These are phyloP conservation scores for Tolypocladium cylindrosporum DNA, from an alignment of 2,329 filamentous ascomycete species.

Conservation along the genomic window DNA sequence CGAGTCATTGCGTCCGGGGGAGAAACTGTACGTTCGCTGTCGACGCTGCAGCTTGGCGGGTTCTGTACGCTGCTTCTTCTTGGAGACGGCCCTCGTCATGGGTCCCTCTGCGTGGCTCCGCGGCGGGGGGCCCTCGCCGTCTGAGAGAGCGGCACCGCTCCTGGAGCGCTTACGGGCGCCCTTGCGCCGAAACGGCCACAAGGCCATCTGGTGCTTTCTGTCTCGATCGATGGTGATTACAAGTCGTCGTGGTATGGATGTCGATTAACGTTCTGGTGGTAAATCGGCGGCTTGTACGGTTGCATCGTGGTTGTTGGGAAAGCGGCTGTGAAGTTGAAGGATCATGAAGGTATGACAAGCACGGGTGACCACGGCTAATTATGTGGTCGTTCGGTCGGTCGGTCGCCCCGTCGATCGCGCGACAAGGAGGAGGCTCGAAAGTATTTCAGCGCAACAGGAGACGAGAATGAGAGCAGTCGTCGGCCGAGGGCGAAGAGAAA, in stretches of 20 bases:
- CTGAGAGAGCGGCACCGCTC: constrained; percentile 42
- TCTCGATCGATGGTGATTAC: background rate
- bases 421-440: background rate
- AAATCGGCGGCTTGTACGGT: constrained; percentile 1
- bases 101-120: constrained; percentile 24
- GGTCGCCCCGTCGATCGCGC: background rate
- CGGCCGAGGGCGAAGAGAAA: background rate
- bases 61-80: constrained; percentile 34
- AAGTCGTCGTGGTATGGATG: background rate
- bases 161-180: constrained; percentile 53
- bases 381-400: background rate
- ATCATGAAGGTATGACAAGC: background rate
- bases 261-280: background rate
- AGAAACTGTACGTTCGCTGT: constrained; percentile 50
- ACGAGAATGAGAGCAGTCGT: background rate
- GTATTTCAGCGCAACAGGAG: background rate
- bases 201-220: constrained; percentile 46
- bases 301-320: constrained; percentile 2
- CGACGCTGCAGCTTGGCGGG: constrained; percentile 38
- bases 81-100: constrained; percentile 13
- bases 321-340: background rate
- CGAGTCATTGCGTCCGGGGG: constrained; percentile 46
- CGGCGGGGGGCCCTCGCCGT: constrained; percentile 34
- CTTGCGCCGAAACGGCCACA: constrained; percentile 76
- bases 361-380: background rate